Evolutionary conservation across 202 grass and related monocot species (phyloP), one percentile per base, ranked within the genome.

Genomic region (Bolboschoenoplectus hybrid): DNA sequence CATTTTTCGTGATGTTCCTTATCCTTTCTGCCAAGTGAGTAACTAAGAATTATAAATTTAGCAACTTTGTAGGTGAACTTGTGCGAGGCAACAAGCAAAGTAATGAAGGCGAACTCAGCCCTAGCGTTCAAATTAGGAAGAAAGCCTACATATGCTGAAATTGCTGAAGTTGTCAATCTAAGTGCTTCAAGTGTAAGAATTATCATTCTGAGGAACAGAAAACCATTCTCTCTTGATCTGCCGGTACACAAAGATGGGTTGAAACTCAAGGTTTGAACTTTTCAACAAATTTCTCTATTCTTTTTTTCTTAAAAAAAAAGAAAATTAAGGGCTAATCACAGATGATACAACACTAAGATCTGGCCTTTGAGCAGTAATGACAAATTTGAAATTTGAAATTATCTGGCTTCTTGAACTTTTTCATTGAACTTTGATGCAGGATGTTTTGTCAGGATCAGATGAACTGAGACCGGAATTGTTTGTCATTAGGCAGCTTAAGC

Each of bases 31-130:
- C 35, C 12, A 56, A 65, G 67, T 56, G 43, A 85, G 50, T 85
- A 81, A 74, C 51, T 89, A 65, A 85, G 78, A 55, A 85, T 74
- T 66, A 47, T 61, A 85, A 47, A 49, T 57, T 80, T 85, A 89
- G 75, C 67, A 82, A 85, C 74, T 75, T 67, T 89, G 71, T 65
- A 89, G 87, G 87, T 84, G 46, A 89, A 85, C 77, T 57, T 89
- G 44, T 89, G 87, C 13, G 87, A 89, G 64, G 66, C 83, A 39
- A 67, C 73, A 52, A 86, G 81, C 66, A 86, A 82, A 80, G 84
- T 89, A 74, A 34, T 45, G 7, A 43, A 89, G 69, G 76, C 87
- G 36, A 89, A 75, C 3, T 74, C 83, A 49, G 45, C 20, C 46
- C 63, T 89, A 64, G 41, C 44, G 3, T 64, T 34, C 11, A 19